Evolutionary conservation across 306 rosid genomes (phyloP).

Genomic region (Trifolium dubium): DNA sequence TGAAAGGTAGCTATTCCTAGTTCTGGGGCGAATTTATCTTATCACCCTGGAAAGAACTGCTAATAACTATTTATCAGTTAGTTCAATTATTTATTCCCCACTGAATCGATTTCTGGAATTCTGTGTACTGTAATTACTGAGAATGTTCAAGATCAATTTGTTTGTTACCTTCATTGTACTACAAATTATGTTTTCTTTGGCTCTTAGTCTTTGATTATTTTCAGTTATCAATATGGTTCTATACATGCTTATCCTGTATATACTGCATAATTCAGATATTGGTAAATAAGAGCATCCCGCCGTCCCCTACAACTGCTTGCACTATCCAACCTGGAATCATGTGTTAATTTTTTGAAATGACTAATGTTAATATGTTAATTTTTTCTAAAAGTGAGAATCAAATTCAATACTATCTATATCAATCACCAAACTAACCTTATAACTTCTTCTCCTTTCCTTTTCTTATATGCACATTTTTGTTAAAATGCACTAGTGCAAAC

Average conservation of each 20-base stretch:
- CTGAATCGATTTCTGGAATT: neutral
- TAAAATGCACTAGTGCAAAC: too few species aligned
- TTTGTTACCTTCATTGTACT: constrained; percentile 12
- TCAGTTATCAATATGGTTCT: constrained; percentile 4
- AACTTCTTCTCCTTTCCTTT: too few species aligned
- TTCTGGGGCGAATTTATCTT: constrained; percentile 41
- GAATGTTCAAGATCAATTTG: constrained; percentile 26
- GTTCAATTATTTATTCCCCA: constrained; percentile 40
- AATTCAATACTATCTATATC: too few species aligned
- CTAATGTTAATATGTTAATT: too few species aligned
- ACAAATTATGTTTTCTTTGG: neutral
- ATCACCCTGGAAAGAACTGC: constrained; percentile 19
- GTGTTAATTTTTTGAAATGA: too few species aligned
- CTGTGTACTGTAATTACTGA: constrained; percentile 32
- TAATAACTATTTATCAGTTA: constrained; percentile 24
- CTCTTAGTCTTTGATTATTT: neutral
- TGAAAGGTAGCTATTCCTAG: constrained; percentile 35
- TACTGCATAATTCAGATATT: neutral
- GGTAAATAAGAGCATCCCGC: neutral
- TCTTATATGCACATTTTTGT: too few species aligned
- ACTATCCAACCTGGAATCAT: too few species aligned
- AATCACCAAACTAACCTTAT: too few species aligned
- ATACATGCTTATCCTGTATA: neutral
- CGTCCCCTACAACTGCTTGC: too few species aligned
- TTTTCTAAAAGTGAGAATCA: too few species aligned